Percentiles rank a stretch among this genome's conserved stretches.
Evolutionary conservation across 2,329 filamentous ascomycete species (phyloP).

Genomic region (Biscogniauxia sp.): DNA sequence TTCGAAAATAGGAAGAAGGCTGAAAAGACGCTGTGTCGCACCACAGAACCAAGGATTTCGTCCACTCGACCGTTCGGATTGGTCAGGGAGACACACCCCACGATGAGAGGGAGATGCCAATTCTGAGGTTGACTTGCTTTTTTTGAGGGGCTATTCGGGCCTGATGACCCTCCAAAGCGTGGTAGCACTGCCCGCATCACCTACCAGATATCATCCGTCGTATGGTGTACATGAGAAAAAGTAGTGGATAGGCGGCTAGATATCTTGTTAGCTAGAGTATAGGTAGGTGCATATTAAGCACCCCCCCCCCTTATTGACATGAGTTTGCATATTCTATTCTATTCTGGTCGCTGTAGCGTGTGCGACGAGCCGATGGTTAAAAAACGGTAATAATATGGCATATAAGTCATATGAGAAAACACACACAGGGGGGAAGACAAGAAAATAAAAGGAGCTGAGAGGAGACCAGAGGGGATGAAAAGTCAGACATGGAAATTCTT

Average conservation of each 20-base stretch:
- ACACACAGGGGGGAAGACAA: too few species aligned
- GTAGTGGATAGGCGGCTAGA: not conserved
- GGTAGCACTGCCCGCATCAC: not conserved
- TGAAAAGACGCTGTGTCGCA: not conserved
- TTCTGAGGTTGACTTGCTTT: not conserved
- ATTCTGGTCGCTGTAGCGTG: not conserved
- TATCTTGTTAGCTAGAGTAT: too few species aligned
- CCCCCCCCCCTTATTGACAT: not conserved
- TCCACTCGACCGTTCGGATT: not conserved
- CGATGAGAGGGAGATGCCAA: not conserved
- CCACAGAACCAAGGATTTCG: not conserved
- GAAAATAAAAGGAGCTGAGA: not conserved
- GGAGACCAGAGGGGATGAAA: not conserved
- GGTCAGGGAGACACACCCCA: not conserved
- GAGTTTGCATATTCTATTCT: not conserved
- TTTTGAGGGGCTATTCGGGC: not conserved
- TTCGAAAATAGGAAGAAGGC: not conserved
- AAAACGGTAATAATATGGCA: not conserved
- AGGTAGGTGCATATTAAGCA: too few species aligned
- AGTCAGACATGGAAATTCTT: too few species aligned
- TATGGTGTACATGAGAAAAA: not conserved
- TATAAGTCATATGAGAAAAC: not conserved
- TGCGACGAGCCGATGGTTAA: not conserved
- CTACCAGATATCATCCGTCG: not conserved
- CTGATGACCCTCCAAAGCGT: not conserved